phyloP scores from a whole-genome alignment of 148 eudicot genomes.

The Beta vulgaris region DNA sequence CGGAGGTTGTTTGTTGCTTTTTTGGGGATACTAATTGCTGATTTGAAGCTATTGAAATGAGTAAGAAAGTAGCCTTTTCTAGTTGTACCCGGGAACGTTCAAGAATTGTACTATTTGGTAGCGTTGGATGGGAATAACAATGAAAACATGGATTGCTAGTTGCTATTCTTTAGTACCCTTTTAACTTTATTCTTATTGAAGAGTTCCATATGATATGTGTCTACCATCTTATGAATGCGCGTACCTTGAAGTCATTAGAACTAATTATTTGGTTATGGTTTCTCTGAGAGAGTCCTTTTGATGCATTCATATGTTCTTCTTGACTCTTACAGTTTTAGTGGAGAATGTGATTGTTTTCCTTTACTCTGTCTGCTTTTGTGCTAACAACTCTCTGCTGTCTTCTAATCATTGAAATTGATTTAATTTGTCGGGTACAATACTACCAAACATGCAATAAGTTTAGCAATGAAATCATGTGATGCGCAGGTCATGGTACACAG shows the following conservation, averaged over 20 bases:
- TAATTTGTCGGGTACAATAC: background rate
- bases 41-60: too few species aligned
- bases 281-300: background rate
- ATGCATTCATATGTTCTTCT: background rate
- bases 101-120: too few species aligned
- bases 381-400: background rate
- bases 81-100: too few species aligned
- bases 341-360: background rate
- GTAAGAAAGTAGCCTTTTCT: too few species aligned
- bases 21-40: too few species aligned
- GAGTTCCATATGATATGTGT: background rate
- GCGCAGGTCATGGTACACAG: conserved; percentile 42
- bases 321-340: too few species aligned
- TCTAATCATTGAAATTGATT: background rate
- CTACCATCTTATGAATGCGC: background rate
- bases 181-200: background rate
- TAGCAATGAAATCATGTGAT: conserved; percentile 5
- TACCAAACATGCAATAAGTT: background rate
- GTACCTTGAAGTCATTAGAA: background rate
- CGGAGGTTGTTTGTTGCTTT: too few species aligned
- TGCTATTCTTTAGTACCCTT: too few species aligned
- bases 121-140: too few species aligned
- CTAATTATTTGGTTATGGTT: background rate
- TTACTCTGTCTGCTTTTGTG: background rate
- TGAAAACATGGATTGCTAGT: too few species aligned